Evolutionary conservation across 2,329 filamentous ascomycete genomes (phyloP).

Genomic region (Calycina marina): DNA sequence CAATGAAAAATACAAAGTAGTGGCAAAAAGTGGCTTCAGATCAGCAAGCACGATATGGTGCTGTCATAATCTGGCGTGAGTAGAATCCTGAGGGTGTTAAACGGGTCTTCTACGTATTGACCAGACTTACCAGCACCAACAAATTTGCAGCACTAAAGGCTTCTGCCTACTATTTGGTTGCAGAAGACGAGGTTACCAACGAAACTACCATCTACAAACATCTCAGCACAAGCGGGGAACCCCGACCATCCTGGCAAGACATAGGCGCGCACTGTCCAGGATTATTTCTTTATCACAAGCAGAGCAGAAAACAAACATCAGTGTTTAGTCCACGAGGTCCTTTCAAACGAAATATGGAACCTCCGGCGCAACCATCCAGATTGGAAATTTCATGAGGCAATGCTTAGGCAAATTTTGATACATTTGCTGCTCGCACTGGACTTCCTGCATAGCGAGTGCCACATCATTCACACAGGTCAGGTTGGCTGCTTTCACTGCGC

Average conservation of each 20-base stretch:
- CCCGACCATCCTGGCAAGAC: conserved; percentile 11
- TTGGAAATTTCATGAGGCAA: conserved; percentile 7
- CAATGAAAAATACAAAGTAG: conserved; percentile 23
- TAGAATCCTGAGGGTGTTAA: conserved; percentile 7
- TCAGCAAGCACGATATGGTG: conserved; percentile 31
- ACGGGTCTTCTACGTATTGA: conserved; percentile 10
- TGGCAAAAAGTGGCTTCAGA: conserved; percentile 30
- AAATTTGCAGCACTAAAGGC: conserved; percentile 15
- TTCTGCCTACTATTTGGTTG: conserved; percentile 13
- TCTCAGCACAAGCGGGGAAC: conserved; percentile 11
- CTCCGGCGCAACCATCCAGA: conserved; percentile 8
- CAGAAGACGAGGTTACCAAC: conserved; percentile 14
- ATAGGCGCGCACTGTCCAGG: conserved; percentile 11
- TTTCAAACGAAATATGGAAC: conserved; percentile 12
- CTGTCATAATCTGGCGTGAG: conserved; percentile 23
- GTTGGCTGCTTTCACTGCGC: conserved; percentile 7
- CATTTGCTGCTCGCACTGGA: conserved; percentile 88
- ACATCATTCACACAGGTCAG: conserved; percentile 85
- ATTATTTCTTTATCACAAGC: conserved; percentile 13
- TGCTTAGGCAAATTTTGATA: conserved; percentile 96
- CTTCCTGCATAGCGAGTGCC: conserved; percentile 90
- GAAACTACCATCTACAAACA: conserved; percentile 14
- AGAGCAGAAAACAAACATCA: conserved; percentile 12
- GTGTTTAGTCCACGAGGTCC: conserved; percentile 15
- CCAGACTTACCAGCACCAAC: conserved; percentile 13